Evolutionary conservation across 805 yeast species (phyloP), one percentile per base, ranked within the genome.

Genomic region (Suhomyces sp.): DNA sequence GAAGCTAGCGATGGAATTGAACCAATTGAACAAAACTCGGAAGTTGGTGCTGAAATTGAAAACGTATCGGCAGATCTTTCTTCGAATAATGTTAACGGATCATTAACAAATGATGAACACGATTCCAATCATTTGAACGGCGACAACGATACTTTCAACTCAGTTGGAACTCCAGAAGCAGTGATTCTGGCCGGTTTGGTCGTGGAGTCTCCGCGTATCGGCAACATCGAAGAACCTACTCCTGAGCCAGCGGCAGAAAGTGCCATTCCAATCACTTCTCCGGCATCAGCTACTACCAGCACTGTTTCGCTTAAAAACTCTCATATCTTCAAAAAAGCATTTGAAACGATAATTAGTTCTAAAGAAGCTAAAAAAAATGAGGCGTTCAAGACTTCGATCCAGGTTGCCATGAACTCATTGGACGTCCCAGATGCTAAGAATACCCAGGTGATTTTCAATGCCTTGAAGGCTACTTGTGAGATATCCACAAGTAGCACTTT

Each of bases 391-490:
- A 43, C 45, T 5, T 48, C 68, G 5, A 52, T 62, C 4, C 65
- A 68, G 32, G 64, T 58, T 23, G 75, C 74, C 3, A 52, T 76
- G 20, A 72, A 63, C 31, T 54, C 66, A 12, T 53, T 77, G 31
- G 59, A 65, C 22, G 56, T 60, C 13, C 55, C 63, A 6, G 61
- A 56, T 25, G 48, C 72, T 13, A 72, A 74, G 13, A 65, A 70
- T 17, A 71, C 74, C 22, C 64, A 61, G 19, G 59, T 73, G n/a
- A 70, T 91, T 9, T 86, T 88, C 54, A 91, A 85, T 39, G 85
- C 96, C 0, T 68, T 91, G 49, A 74, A 87, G 50, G 58, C 79
- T 8, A 77, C 87, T 4, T 86, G 95, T 56, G 88, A 87, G 48
- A 72, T 81, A 9, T 65, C 78, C 18, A 25, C 36, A 10, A 77